phyloP scores from a whole-genome alignment of 1,139 yeast species.

The Taphrina confusa region DNA sequence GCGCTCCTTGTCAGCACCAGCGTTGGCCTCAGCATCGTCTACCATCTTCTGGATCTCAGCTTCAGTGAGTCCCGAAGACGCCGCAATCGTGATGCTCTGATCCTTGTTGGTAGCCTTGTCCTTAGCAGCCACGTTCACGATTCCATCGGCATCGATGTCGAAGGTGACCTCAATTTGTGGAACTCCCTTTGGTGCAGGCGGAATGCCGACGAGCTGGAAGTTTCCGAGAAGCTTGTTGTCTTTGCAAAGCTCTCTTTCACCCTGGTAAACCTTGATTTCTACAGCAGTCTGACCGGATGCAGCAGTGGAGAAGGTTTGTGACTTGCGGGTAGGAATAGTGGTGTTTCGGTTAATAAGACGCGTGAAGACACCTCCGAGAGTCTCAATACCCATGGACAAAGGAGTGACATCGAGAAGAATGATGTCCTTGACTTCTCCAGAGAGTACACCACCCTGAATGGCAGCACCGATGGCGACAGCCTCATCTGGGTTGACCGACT shows the following conservation, averaged over 20 bases:
- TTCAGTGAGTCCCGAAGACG: conserved; percentile 95
- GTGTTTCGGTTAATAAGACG: conserved; percentile 97
- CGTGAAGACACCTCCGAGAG: conserved; percentile 98
- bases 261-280: conserved; percentile 98
- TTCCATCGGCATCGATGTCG: conserved; percentile 98
- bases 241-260: conserved; percentile 98
- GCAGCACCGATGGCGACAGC: conserved; percentile 99
- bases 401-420: conserved; percentile 95
- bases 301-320: conserved; percentile 97
- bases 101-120: conserved; percentile 99
- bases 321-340: conserved; percentile 95
- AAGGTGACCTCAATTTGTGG: conserved; percentile 98
- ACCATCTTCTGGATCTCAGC: conserved; percentile 98
- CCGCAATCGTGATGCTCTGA: conserved; percentile 98
- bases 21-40: conserved; percentile 95
- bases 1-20: conserved; percentile 93
- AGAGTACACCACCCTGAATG: conserved; percentile 97
- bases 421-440: conserved; percentile 97
- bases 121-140: conserved; percentile 96
- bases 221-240: conserved; percentile 98
- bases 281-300: conserved; percentile 99
- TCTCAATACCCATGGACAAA: conserved; percentile 95
- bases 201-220: conserved; percentile 89
- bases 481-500: conserved; percentile 99
- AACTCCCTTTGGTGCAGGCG: conserved; percentile 99